Conservation (phyloP, 2,329 filamentous ascomycete genomes). For the Pestalotiopsis sp. region DNA sequence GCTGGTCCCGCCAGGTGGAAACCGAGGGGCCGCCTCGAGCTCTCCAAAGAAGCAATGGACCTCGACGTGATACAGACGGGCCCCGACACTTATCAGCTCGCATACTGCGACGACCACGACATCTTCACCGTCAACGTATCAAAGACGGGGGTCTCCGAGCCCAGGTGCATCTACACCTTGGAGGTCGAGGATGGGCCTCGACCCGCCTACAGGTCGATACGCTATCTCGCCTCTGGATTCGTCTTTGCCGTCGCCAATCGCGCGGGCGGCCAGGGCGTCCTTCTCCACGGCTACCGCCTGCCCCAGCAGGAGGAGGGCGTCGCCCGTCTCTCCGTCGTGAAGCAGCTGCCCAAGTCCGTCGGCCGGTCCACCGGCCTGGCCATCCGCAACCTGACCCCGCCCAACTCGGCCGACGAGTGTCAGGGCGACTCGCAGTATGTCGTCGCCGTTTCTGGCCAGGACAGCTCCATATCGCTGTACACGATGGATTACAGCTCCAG, state of each 20-base stretch:
- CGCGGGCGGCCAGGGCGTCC: slow-evolving; percentile 58
- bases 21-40: slow-evolving; percentile 50
- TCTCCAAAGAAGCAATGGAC: slow-evolving; percentile 65
- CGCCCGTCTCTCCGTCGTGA: slow-evolving; percentile 53
- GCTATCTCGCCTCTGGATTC: slow-evolving; percentile 61
- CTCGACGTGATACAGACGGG: slow-evolving; percentile 69
- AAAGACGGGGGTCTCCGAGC: slow-evolving; percentile 46
- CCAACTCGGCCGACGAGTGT: slow-evolving; percentile 49
- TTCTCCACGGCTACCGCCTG: slow-evolving; percentile 59
- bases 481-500: slow-evolving; percentile 70
- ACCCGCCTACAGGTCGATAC: slow-evolving; percentile 59
- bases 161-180: slow-evolving; percentile 59
- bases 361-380: slow-evolving; percentile 79
- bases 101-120: slow-evolving; percentile 78
- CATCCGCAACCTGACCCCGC: slow-evolving; percentile 67
- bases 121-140: slow-evolving; percentile 65
- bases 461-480: slow-evolving; percentile 77
- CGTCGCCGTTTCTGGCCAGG: slow-evolving; percentile 78
- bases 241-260: slow-evolving; percentile 61
- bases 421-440: slow-evolving; percentile 74
- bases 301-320: slow-evolving; percentile 41
- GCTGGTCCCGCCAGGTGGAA: slow-evolving; percentile 54
- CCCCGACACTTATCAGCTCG: slow-evolving; percentile 68
- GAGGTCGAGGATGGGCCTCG: slow-evolving; percentile 48
- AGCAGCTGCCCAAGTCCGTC: slow-evolving; percentile 66